Evolutionary conservation across 179 eudicot genomes (phyloP), one percentile per base, ranked within the genome.

Genomic region (Corrigiola litoralis): DNA sequence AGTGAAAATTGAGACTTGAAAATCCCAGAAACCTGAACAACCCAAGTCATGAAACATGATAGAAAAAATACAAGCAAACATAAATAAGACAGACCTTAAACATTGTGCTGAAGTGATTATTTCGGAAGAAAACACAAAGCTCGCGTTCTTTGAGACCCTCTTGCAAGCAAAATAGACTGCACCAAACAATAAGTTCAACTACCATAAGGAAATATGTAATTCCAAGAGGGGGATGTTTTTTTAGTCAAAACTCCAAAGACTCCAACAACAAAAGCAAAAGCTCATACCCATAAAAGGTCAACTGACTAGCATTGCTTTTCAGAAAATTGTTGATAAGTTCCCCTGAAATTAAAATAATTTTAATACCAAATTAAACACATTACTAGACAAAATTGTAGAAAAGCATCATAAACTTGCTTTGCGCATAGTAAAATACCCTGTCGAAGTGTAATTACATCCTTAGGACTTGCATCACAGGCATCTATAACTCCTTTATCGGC

Each of bases 61-160:
- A 24, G 61, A 6, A 38, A 37, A 16, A 13, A 20, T 11, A 32
- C 20, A 14, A 14, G 14, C 29, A 47, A 21, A 5, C 18, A 34
- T 34, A 66, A 16, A 20, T n/a, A 55, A 56, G 59, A 69, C 67
- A 49, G 25, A 92, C 98, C 98, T 92, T 92, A 67, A 87, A 92
- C 96, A 92, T 92, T 42, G 98, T 89, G 78, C 83, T 87, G 77
- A 92, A 92, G 82, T 92, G 98, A 80, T 92, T 92, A 82, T 92
- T 92, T 56, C 98, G 87, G 75, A 92, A 92, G 62, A 92, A 92
- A 34, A 92, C 98, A 76, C 98, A 89, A 54, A 92, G 92, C 63
- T 87, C 95, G 7, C 90, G 77, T 51, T 92, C 98, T 45, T 87
- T 85, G 34, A 92, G 80, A 65, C 84, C 84, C 1, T 80, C 98